phyloP scores from a whole-genome alignment of 2,329 filamentous ascomycete species.

The Neofusicoccum kwambonambiense region DNA sequence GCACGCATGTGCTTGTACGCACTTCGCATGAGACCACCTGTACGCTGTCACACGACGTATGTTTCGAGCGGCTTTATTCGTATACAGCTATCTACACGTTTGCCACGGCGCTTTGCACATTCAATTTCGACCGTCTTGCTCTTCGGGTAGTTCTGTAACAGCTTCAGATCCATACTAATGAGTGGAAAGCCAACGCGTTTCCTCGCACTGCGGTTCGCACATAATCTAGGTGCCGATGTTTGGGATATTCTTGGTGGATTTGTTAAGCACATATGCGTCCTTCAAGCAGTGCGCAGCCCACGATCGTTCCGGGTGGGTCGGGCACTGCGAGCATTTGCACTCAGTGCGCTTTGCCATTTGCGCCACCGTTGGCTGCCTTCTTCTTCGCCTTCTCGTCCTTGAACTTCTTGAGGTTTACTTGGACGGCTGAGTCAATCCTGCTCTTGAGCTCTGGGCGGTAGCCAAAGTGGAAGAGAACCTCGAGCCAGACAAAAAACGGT shows the following conservation, averaged over 20 bases:
- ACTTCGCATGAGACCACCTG: background rate
- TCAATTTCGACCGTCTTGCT: background rate
- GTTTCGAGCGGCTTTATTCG: background rate
- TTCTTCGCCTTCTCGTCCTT: constrained; percentile 56
- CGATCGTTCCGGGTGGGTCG: background rate
- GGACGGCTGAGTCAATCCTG: constrained; percentile 73
- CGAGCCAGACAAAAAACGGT: constrained; percentile 96
- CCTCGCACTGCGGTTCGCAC: background rate
- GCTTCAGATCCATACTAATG: background rate
- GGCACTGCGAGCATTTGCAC: background rate
- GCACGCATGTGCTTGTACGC: background rate
- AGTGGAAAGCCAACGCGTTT: background rate
- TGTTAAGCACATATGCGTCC: background rate
- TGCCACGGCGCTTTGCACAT: background rate
- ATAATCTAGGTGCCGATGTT: background rate
- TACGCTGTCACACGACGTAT: background rate
- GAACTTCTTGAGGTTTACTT: constrained; percentile 73
- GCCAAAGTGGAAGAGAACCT: constrained; percentile 84
- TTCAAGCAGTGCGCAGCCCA: background rate
- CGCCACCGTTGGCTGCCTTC: constrained; percentile 28
- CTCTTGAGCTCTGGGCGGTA: constrained; percentile 85
- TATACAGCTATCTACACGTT: constrained; percentile 2
- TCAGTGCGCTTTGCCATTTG: constrained; percentile 19
- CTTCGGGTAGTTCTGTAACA: background rate
- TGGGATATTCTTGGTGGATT: background rate